phyloP scores from a whole-genome alignment of 192 early-diverging fungal species.

The Geranomyces michiganensis region DNA sequence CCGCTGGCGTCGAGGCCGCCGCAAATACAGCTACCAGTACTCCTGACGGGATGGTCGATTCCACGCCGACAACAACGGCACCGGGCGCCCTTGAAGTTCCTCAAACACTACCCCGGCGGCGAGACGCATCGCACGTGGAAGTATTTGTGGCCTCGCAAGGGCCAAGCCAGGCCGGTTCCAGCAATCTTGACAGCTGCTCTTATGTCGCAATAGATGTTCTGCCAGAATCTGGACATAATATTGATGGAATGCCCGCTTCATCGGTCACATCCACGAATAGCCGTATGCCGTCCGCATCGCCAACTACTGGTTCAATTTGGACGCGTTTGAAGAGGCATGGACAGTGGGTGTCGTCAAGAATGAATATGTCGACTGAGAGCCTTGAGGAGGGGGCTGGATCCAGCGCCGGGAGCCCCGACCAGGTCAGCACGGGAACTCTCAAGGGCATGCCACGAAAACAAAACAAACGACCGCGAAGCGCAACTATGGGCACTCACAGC shows the following conservation, averaged over 20 bases:
- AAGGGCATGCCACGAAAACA: neutral
- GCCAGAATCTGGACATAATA: neutral
- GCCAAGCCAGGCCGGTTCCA: slow-evolving; percentile 1
- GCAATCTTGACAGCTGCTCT: slow-evolving; percentile 16
- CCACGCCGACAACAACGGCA: too few species aligned
- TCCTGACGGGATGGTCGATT: too few species aligned
- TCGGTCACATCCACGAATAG: neutral
- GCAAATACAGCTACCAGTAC: too few species aligned
- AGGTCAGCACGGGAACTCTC: neutral
- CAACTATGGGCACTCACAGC: slow-evolving; percentile 22
- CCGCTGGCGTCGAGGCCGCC: too few species aligned
- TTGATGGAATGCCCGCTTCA: slow-evolving; percentile 7
- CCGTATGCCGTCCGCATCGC: neutral
- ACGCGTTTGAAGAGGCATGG: slow-evolving; percentile 11
- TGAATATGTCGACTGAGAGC: slow-evolving; percentile 14
- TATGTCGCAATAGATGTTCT: slow-evolving; percentile 14
- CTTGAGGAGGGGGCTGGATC: slow-evolving; percentile 1
- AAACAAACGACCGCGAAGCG: slow-evolving; percentile 9
- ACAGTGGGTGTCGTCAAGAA: slow-evolving; percentile 18
- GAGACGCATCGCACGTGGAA: too few species aligned
- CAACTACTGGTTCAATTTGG: slow-evolving; percentile 20
- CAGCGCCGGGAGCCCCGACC: neutral
- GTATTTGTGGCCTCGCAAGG: neutral
- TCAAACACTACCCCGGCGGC: too few species aligned
- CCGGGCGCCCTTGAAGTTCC: too few species aligned